These are phyloP conservation scores for Drechslerella dactyloides DNA, from an alignment of 2,329 filamentous ascomycete species.

Conservation along the genomic window DNA sequence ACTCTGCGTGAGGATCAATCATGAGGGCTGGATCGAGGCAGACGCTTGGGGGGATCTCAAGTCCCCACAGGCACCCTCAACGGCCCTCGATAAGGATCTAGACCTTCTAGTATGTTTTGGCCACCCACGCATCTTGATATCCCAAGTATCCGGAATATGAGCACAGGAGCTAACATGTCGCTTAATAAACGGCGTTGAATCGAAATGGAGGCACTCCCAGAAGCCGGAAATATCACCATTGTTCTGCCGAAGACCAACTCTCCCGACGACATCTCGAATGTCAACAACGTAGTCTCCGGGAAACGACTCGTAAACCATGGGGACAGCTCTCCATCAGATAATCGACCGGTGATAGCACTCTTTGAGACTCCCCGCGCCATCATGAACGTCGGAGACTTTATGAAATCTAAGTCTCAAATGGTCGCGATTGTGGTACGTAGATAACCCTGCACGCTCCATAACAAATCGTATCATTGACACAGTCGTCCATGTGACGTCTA, in stretches of 20 bases:
- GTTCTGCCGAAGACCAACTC: constrained; percentile 23
- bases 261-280: constrained; percentile 2
- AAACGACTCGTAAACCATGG: neutral
- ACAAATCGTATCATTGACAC: neutral
- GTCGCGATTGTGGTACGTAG: constrained; percentile 34
- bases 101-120: constrained; percentile 23
- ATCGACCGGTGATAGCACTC: constrained; percentile 17
- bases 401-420: neutral
- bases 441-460: neutral
- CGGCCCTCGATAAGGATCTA: constrained; percentile 31
- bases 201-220: constrained; percentile 8
- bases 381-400: constrained; percentile 8
- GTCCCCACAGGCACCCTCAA: constrained; percentile 9
- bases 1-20: constrained; percentile 35
- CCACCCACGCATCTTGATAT: neutral
- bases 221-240: constrained; percentile 8
- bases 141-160: too few relatives aligned
- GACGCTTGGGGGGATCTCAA: neutral
- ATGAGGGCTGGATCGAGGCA: constrained; percentile 28
- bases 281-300: neutral
- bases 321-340: neutral
- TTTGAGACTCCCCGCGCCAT: constrained; percentile 29
- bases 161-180: too few relatives aligned
- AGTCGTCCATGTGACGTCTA: constrained; percentile 2
- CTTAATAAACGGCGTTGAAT: neutral